Base-by-base conservation (phyloP, 2,329 filamentous ascomycete genomes). In the Neofusicoccum kwambonambiense region DNA sequence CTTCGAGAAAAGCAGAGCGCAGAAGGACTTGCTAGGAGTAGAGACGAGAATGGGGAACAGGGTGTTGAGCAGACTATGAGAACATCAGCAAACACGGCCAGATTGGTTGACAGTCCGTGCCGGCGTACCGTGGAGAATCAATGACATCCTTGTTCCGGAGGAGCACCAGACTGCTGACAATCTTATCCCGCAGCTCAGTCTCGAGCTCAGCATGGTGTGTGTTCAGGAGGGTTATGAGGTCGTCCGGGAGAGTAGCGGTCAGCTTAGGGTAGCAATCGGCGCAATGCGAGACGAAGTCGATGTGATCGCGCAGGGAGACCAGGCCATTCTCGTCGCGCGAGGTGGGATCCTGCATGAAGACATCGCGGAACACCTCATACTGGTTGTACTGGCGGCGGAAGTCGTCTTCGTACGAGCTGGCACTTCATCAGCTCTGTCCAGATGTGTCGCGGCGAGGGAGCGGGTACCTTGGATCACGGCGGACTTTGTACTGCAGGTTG, bases 201-300 rank as follows among this genome's bases (percentile, higher is more conserved):
- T 96, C 90, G 37, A 99, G 83, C 3, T 89, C 84, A 51, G 89
- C 87, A 83, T 98, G 94, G 75, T 98, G 92, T 70, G 89, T 83
- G 54, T 87, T 87, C 52, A 99, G 80, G 66, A 99, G 90, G 37
- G 88, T 84, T 73, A 92, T 92, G 56, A 99, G 83, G 68, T 97
- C 91, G 47, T 89, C 84, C 22, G 93, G 87, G 70, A 97, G 98
- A 9, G 85, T 82, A 61, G 83, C 83, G 1, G 93, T 93, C 67
- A 94, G 86, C 65, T 90, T 86, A 58, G 92, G 92, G 78, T 96
- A 99, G 81, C 92, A 96, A 74, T 97, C 93, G 75, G 94, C 90
- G 67, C 96, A 90, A 79, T 99, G 95, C 19, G 93, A 89, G 71
- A 98, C 89, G 72, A 99, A 91, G 74, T 98, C 94, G 71, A 99